A percentile compares a stretch with the other conserved stretches of the same genome.
Evolutionary conservation across 371 early-diverging fungal species (phyloP).

Genomic region (Mucor irregularis): DNA sequence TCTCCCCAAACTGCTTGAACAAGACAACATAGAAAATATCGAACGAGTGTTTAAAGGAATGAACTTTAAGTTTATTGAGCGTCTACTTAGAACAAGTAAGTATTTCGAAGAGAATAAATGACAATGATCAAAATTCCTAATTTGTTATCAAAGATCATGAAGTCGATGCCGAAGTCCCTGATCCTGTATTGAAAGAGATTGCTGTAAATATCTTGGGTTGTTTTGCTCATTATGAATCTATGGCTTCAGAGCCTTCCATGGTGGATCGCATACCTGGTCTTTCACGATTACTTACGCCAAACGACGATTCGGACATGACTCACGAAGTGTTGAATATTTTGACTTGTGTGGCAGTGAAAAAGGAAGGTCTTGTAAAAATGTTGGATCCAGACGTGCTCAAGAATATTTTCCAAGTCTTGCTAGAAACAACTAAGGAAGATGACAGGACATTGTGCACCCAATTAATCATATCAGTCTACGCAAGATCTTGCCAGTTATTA

Average conservation of each 20-base stretch:
- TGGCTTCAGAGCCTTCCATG: slow-evolving; percentile 36
- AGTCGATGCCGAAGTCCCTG: slow-evolving; percentile 37
- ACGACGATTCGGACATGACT: slow-evolving; percentile 34
- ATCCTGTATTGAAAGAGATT: slow-evolving; percentile 42
- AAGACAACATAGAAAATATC: slow-evolving; percentile 31
- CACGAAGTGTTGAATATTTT: slow-evolving; percentile 39
- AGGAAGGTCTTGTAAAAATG: slow-evolving; percentile 42
- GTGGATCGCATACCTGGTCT: slow-evolving; percentile 43
- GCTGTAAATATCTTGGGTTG: slow-evolving; percentile 49
- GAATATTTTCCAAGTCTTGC: slow-evolving; percentile 27
- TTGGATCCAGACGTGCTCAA: slow-evolving; percentile 44
- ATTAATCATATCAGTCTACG: slow-evolving; percentile 21
- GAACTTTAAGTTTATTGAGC: slow-evolving; percentile 55
- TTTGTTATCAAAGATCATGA: slow-evolving; percentile 6
- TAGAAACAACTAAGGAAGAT: slow-evolving; percentile 13
- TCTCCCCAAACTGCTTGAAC: slow-evolving; percentile 48
- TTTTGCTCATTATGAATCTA: slow-evolving; percentile 36
- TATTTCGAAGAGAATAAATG: neutral
- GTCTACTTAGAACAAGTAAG: slow-evolving; percentile 45
- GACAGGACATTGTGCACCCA: slow-evolving; percentile 26
- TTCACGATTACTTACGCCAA: slow-evolving; percentile 33
- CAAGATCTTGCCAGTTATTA: slow-evolving; percentile 26
- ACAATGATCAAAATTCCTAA: neutral
- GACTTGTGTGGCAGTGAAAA: slow-evolving; percentile 30
- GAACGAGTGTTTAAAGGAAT: slow-evolving; percentile 48